Evolutionary conservation across 164 flowering plant genomes (phyloP).

Genomic region (Stephania japonica): DNA sequence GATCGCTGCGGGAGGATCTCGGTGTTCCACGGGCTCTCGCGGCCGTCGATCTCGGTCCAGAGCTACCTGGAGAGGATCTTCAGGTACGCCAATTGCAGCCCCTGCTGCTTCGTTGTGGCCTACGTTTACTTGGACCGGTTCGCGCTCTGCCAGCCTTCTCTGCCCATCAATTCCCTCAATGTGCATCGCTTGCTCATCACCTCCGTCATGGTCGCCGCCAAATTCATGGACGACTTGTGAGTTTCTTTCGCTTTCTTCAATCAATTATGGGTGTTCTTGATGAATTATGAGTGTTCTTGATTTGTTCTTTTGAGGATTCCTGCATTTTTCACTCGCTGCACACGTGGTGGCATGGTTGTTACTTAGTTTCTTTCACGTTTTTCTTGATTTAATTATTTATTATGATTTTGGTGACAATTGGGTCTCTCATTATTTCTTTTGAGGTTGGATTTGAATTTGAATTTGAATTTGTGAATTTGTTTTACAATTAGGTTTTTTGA

Average conservation of each 20-base stretch:
- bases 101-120: conserved; percentile 57
- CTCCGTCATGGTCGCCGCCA: conserved; percentile 45
- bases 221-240: conserved; percentile 52
- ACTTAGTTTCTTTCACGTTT: too few species aligned
- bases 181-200: conserved; percentile 50
- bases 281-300: too few species aligned
- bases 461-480: too few species aligned
- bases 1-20: conserved; percentile 19
- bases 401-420: too few species aligned
- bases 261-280: not conserved
- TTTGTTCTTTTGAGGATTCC: too few species aligned
- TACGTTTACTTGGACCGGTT: conserved; percentile 58
- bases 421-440: too few species aligned
- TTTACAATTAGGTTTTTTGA: too few species aligned
- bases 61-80: conserved; percentile 58
- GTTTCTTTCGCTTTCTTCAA: conserved; percentile 12
- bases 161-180: conserved; percentile 45
- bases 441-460: too few species aligned
- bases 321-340: too few species aligned
- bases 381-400: too few species aligned
- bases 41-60: conserved; percentile 46
- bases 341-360: too few species aligned
- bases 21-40: conserved; percentile 47
- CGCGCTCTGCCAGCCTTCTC: conserved; percentile 29
- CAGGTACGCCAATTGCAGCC: conserved; percentile 62